Base-by-base conservation (phyloP, 768 basidiomycete genomes). In the Suillus bovinus region DNA sequence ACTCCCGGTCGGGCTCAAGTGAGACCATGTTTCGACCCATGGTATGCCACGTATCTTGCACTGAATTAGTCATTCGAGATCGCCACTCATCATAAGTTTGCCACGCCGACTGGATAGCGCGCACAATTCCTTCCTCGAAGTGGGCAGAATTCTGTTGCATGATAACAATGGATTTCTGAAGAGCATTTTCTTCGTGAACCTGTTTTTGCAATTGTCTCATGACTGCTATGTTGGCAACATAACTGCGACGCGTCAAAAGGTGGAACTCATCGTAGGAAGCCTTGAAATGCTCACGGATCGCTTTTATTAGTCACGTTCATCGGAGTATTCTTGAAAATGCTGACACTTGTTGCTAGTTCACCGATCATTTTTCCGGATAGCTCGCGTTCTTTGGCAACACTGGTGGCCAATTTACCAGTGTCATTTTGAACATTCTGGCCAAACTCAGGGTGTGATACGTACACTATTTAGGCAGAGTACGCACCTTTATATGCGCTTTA, bases 141-240 rank as follows among this genome's bases (percentile, higher is more conserved):
- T 96, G 90, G 24, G 96, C 96, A 17, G 90, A 92, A 73, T 96
- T 96, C 67, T 96, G 94, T 69, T 99, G 96, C 86, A 96, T 98
- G 74, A 99, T 96, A 71, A 99, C 88, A 70, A 98, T 92, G 3
- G 90, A 93, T 74, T 99, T 99, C 77, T 99, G 96, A 16, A 99
- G 86, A 0, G 95, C 87, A 72, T 99, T 99, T 77, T 99, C 97
- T 77, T 97, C 96, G 76, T 94, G 87, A 50, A 98, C 93, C 78
- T 98, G 96, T 68, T 91, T 93, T 65, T 87, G 84, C 17, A 97
- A 86, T 73, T 97, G 94, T 58, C 84, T 88, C 22, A 81, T 74
- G 41, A 96, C 94, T 61, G 84, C 79, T 60, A 81, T 77, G 73
- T 94, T 93, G 62, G 85, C 81, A 54, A 92, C 81, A 72, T 82